These are phyloP conservation scores for Linderina pennispora DNA, from an alignment of 192 early-diverging fungal species.

Conservation along the genomic window DNA sequence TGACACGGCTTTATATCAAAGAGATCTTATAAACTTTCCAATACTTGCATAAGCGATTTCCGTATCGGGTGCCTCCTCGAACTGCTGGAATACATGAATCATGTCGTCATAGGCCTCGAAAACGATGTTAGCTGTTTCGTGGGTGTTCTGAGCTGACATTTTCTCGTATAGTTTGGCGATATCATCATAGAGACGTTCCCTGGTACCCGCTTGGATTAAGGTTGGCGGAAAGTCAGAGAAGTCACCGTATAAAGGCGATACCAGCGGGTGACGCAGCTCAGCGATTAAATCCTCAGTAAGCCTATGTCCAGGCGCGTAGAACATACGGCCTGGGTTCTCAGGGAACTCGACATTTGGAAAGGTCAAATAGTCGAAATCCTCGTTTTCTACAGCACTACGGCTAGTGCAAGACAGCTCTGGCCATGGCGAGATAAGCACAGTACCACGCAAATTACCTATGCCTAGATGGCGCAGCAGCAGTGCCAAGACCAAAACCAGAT, in stretches of 20 bases:
- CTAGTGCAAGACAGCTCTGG: constrained; percentile 11
- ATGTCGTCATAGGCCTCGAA: constrained; percentile 40
- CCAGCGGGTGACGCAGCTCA: constrained; percentile 28
- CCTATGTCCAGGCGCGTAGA: constrained; percentile 28
- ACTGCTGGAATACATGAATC: constrained; percentile 43
- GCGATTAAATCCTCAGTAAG: constrained; percentile 12
- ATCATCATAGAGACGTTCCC: constrained; percentile 31
- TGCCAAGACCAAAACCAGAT: constrained; percentile 53
- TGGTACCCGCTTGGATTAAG: constrained; percentile 33
- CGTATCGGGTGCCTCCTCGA: constrained; percentile 12
- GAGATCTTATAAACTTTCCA: constrained; percentile 30
- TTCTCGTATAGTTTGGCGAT: constrained; percentile 28
- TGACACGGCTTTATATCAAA: no score
- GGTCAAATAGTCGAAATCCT: constrained; percentile 20
- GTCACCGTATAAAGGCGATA: constrained; percentile 37
- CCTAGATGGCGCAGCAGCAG: constrained; percentile 56
- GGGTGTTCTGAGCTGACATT: constrained; percentile 19
- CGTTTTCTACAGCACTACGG: constrained; percentile 17
- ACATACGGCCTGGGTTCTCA: constrained; percentile 13
- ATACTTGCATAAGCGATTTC: constrained; percentile 14
- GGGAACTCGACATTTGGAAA: constrained; percentile 15
- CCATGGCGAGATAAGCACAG: constrained; percentile 53
- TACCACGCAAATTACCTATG: constrained; percentile 45
- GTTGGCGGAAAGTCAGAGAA: constrained; percentile 33
- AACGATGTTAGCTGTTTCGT: constrained; percentile 2